Conservation (phyloP, 2,329 filamentous ascomycete species). For the Talaromyces verruculosus region DNA sequence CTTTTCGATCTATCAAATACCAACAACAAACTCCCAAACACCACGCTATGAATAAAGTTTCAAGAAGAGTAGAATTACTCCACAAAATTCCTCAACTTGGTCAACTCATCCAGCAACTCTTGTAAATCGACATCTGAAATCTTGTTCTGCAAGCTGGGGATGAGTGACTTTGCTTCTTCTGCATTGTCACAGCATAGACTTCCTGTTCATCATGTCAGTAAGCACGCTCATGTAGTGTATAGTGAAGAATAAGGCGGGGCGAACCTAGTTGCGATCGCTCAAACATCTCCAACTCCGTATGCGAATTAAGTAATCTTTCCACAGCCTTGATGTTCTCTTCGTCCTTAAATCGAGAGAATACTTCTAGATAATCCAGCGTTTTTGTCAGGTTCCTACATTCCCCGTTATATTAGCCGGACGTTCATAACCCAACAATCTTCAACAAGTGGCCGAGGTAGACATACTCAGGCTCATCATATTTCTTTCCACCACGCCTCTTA, state of each 20-base stretch:
- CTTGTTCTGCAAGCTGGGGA: conserved; percentile 85
- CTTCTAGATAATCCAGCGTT: conserved; percentile 88
- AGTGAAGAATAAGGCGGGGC: conserved; percentile 16
- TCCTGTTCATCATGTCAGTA: conserved; percentile 53
- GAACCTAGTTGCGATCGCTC: conserved; percentile 88
- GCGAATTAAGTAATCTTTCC: conserved; percentile 76
- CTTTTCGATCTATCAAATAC: neutral
- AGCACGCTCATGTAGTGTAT: conserved; percentile 14
- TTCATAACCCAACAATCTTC: neutral
- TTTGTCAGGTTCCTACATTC: conserved; percentile 66
- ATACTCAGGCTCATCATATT: conserved; percentile 80
- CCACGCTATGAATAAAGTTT: conserved; percentile 27
- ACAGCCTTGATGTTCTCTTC: conserved; percentile 95
- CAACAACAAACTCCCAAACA: conserved; percentile 28
- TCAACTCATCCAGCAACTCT: conserved; percentile 85
- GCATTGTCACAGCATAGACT: conserved; percentile 88
- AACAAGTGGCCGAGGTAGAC: conserved; percentile 32
- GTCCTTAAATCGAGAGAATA: conserved; percentile 93
- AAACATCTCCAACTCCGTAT: conserved; percentile 78
- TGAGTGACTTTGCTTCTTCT: conserved; percentile 94
- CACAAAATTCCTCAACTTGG: conserved; percentile 64
- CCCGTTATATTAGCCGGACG: neutral
- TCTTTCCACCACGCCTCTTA: conserved; percentile 74
- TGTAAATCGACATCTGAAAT: conserved; percentile 86
- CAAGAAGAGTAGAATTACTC: conserved; percentile 31